Percentiles rank a stretch among this genome's conserved stretches.
These are phyloP conservation scores for Eimeria praecox DNA, from an alignment of 169 alveolate genomes.

Conservation along the genomic window DNA sequence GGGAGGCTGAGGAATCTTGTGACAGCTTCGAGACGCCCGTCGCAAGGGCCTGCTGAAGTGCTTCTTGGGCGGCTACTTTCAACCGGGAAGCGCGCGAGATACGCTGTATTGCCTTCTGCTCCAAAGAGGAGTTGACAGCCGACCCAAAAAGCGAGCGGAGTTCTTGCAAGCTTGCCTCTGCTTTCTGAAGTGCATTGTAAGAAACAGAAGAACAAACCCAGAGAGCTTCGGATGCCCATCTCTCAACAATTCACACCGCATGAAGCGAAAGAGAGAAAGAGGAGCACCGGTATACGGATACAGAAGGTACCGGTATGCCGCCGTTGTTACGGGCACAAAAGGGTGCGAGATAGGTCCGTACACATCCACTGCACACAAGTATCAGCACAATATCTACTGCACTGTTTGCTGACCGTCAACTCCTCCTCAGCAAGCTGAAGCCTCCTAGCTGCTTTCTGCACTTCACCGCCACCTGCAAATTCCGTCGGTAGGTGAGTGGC, in stretches of 20 bases:
- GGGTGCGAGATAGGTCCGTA: neutral
- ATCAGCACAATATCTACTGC: neutral
- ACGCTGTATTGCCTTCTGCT: conserved; percentile 78
- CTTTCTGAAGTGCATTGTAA: conserved; percentile 21
- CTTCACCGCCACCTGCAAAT: conserved; percentile 33
- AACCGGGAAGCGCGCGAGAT: conserved; percentile 77
- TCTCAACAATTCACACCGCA: neutral
- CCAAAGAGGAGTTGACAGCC: conserved; percentile 52
- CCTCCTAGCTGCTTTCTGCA: conserved; percentile 78
- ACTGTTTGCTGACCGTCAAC: conserved; percentile 58
- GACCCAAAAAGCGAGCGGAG: conserved; percentile 70
- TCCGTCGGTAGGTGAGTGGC: conserved; percentile 18
- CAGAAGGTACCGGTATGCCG: neutral
- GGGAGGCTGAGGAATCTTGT: conserved; percentile 22
- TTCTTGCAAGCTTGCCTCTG: conserved; percentile 81
- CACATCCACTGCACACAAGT: neutral
- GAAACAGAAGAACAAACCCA: neutral
- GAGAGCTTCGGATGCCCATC: neutral
- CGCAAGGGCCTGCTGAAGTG: conserved; percentile 61
- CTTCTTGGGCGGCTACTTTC: conserved; percentile 76
- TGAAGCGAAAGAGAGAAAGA: neutral
- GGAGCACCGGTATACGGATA: neutral
- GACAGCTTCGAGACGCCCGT: conserved; percentile 15
- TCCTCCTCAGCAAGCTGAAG: conserved; percentile 81
- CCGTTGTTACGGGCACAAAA: neutral